phyloP scores from a whole-genome alignment of 257 asterid species.

The Orobanche coerulescens region DNA sequence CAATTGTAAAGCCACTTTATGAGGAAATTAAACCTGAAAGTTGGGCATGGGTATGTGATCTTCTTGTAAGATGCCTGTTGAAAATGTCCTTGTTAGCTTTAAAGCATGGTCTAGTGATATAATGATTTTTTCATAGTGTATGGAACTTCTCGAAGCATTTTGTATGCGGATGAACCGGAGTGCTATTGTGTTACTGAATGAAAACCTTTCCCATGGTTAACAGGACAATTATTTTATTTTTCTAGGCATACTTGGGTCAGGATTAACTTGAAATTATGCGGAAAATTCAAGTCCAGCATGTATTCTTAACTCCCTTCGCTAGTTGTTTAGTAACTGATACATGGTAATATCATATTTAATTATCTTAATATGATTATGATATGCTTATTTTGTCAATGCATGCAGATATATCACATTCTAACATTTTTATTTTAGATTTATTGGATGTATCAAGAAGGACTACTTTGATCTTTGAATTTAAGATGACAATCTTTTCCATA shows the following conservation, averaged over 20 bases:
- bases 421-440: background rate
- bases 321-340: background rate
- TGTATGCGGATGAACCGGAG: background rate
- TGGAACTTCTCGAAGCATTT: background rate
- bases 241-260: background rate
- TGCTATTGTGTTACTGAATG: background rate
- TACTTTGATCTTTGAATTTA: background rate
- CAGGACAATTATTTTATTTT: background rate
- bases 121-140: background rate
- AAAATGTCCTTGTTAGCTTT: background rate
- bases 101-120: background rate
- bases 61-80: background rate
- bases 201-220: background rate
- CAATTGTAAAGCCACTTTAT: conserved; percentile 74
- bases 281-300: background rate
- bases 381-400: conserved; percentile 7
- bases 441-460: background rate
- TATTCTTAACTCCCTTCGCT: background rate
- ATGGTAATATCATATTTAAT: background rate
- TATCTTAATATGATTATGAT: background rate
- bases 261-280: background rate
- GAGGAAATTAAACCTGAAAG: conserved; percentile 58
- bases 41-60: conserved; percentile 77
- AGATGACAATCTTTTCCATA: background rate
- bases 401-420: background rate